A percentile compares a stretch with the other conserved stretches of the same genome.
Evolutionary conservation across 2,329 filamentous ascomycete species (phyloP).

Genomic region (Mycosphaerella arachidis): DNA sequence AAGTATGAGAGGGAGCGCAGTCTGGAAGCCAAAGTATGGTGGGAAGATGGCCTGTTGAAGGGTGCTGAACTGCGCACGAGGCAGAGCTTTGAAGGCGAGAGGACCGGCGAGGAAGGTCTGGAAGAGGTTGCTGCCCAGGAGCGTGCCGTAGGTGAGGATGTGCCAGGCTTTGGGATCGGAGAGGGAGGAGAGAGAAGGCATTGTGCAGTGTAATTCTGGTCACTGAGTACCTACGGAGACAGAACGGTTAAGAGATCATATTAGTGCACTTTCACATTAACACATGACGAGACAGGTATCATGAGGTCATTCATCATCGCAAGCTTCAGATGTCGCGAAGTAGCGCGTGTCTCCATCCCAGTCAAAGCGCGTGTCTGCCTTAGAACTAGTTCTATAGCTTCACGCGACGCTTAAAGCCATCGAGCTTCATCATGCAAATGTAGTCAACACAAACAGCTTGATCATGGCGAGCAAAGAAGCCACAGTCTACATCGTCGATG

Average conservation of each 20-base stretch:
- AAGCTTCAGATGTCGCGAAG: too few species aligned
- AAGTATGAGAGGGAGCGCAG: conserved; percentile 65
- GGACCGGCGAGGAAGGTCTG: conserved; percentile 75
- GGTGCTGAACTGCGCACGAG: conserved; percentile 73
- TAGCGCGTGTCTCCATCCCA: neutral
- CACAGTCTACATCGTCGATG: conserved; percentile 84
- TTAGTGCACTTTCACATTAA: neutral
- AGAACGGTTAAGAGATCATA: neutral
- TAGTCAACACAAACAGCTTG: neutral
- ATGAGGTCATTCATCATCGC: neutral
- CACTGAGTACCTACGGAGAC: neutral
- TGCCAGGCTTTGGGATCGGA: conserved; percentile 71
- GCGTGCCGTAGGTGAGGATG: conserved; percentile 69
- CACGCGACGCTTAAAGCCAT: neutral
- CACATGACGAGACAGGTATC: neutral
- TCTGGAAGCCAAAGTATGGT: conserved; percentile 82
- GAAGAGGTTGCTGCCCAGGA: conserved; percentile 82
- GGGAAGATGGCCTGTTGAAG: conserved; percentile 81
- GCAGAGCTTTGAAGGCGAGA: conserved; percentile 70
- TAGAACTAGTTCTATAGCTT: neutral
- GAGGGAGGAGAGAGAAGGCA: conserved; percentile 48
- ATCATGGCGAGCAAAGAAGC: conserved; percentile 92
- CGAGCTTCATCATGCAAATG: conserved; percentile 4
- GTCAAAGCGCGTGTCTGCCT: conserved; percentile 4
- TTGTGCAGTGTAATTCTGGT: conserved; percentile 18